Conservation (phyloP, 2,329 filamentous ascomycete species). For the Cryphonectria radicalis region DNA sequence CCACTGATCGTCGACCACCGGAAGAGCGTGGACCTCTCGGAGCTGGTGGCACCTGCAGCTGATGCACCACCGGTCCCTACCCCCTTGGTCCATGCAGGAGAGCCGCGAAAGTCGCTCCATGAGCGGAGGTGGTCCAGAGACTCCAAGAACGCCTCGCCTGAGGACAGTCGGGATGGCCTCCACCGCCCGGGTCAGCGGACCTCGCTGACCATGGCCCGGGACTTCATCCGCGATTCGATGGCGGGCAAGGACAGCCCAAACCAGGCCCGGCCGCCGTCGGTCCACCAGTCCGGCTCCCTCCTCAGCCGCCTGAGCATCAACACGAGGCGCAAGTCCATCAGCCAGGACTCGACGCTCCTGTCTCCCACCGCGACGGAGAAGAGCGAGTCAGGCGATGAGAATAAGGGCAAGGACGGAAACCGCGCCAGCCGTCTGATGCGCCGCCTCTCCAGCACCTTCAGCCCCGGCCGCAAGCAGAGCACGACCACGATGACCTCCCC, state of each 20-base stretch:
- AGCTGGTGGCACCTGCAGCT: conserved; percentile 34
- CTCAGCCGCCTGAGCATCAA: conserved; percentile 68
- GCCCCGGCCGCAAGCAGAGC: conserved; percentile 50
- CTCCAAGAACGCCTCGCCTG: conserved; percentile 32
- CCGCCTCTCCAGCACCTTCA: conserved; percentile 59
- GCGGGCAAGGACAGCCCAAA: conserved; percentile 40
- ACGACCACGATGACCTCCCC: conserved; percentile 53
- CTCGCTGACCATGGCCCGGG: conserved; percentile 63
- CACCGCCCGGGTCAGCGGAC: conserved; percentile 53
- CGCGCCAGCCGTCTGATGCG: conserved; percentile 63
- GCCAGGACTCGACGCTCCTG: conserved; percentile 46
- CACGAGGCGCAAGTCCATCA: conserved; percentile 59
- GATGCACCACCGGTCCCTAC: conserved; percentile 32
- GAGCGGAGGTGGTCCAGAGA: conserved; percentile 54
- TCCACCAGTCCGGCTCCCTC: conserved; percentile 52
- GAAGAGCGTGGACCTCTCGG: conserved; percentile 41
- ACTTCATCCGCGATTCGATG: conserved; percentile 61
- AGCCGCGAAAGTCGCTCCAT: conserved; percentile 50
- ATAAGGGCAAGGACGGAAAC: conserved; percentile 39
- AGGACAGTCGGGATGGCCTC: conserved; percentile 31
- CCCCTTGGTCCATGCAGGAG: conserved; percentile 29
- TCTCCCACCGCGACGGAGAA: conserved; percentile 51
- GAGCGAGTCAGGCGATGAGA: conserved; percentile 53
- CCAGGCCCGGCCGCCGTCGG: conserved; percentile 48
- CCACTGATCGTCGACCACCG: conserved; percentile 63